phyloP scores from a whole-genome alignment of 352 stramenopile genomes.

The Pythium monospermum region DNA sequence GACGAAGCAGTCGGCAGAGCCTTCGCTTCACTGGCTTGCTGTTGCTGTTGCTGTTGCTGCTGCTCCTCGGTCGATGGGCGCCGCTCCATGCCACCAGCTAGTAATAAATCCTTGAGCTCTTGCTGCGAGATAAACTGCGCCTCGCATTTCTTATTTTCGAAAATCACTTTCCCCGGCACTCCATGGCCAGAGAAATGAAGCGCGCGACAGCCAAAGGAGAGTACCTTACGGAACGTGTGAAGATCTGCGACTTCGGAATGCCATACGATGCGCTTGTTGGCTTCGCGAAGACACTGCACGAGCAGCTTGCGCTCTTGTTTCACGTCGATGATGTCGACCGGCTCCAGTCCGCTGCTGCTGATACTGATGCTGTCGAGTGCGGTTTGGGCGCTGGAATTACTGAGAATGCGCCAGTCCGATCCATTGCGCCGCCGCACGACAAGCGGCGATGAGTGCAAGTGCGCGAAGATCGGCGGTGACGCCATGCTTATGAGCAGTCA shows the following conservation, averaged over 20 bases:
- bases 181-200: slow-evolving; percentile 80
- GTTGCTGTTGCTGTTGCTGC: slow-evolving; percentile 5
- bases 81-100: slow-evolving; percentile 52
- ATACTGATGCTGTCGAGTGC: slow-evolving; percentile 8
- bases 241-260: slow-evolving; percentile 75
- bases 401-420: slow-evolving; percentile 61
- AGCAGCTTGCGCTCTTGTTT: slow-evolving; percentile 72
- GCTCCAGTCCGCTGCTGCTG: slow-evolving; percentile 44
- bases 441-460: slow-evolving; percentile 80
- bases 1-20: background rate
- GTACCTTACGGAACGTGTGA: slow-evolving; percentile 75
- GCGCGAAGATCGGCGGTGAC: slow-evolving; percentile 57
- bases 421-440: slow-evolving; percentile 58
- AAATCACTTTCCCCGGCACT: slow-evolving; percentile 74
- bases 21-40: too few relatives aligned
- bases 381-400: slow-evolving; percentile 5
- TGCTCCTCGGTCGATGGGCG: slow-evolving; percentile 3
- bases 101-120: slow-evolving; percentile 66
- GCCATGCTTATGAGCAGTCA: background rate
- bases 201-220: slow-evolving; percentile 69
- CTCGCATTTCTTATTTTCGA: slow-evolving; percentile 75
- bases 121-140: slow-evolving; percentile 81
- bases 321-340: slow-evolving; percentile 85
- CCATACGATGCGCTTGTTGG: slow-evolving; percentile 58
- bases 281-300: slow-evolving; percentile 66